Base-by-base conservation (phyloP, 2,329 filamentous ascomycete genomes). In the Trichophyton verrucosum region DNA sequence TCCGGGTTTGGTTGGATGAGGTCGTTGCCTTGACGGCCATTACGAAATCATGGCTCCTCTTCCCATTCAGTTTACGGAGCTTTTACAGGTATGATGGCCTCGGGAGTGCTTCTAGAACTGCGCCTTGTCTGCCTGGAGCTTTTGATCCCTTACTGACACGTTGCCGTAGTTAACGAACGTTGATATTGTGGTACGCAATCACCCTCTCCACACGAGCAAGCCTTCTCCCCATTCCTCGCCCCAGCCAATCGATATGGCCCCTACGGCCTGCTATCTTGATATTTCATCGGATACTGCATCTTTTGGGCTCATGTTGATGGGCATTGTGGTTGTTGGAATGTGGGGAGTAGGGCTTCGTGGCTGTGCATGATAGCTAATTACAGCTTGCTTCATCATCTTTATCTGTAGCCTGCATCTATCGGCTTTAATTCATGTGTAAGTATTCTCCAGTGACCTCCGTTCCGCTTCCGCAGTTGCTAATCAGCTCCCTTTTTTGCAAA, bases 21-120 rank as follows among this genome's bases (percentile, higher is more conserved):
- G 74, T 74, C 72, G 70, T 71, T 63, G 61, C 58, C 61, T 68
- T 59, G 69, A 66, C 72, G 71, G 71, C 73, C 70, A 70, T 72
- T 63, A 24, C 68, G 71, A 74, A 76, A 77, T 72, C 74, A 79
- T 79, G 77, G 77, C 76, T 71, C 83, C 86, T 77, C 81, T 95
- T 73, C 90, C 89, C 72, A 95, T 96, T 79, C 91, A 90, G 81
- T 95, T 96, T 78, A 88, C 87, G 75, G 91, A 95, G 85, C 84
- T 92, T 72, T 82, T 92, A 75, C 88, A 91, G 81, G 84, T 86
- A 77, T 65, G 74, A 70, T 36, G 55, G 8, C 40, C 46, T 60
- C 17, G 9, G 20, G 27, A n/a, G n/a, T 57, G 22, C 33, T 38
- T 13, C 8, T 11, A 13, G 7, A 38, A 13, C 33, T 38, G 33